These are phyloP conservation scores for Striga hermonthica DNA, from an alignment of 305 asterid genomes.

Conservation along the genomic window DNA sequence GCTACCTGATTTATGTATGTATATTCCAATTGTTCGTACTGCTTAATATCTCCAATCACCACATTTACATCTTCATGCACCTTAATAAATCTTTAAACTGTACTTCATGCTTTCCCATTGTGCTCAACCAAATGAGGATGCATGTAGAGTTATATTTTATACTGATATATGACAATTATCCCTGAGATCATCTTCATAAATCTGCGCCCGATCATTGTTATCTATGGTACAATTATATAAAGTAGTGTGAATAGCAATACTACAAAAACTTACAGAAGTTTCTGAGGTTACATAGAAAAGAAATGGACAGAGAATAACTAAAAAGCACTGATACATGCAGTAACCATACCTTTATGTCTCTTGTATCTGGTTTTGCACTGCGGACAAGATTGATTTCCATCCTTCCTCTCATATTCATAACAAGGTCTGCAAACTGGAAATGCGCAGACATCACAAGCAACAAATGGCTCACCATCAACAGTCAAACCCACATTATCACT, in stretches of 20 bases:
- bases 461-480: constrained; percentile 73
- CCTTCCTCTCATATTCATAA: constrained; percentile 98
- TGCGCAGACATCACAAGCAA: constrained; percentile 90
- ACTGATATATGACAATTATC: constrained; percentile 11
- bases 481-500: constrained; percentile 82
- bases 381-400: constrained; percentile 92
- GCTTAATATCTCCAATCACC: too few species aligned
- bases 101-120: constrained; percentile 11
- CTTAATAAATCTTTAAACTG: too few species aligned
- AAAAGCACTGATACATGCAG: constrained; percentile 1
- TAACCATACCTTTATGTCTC: constrained; percentile 73
- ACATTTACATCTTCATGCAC: too few species aligned
- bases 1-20: too few species aligned
- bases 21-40: too few species aligned
- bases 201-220: constrained; percentile 12
- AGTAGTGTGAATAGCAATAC: too few species aligned
- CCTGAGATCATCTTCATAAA: constrained; percentile 1
- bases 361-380: constrained; percentile 98
- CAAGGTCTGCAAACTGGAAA: constrained; percentile 98
- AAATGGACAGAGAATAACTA: constrained; percentile 9
- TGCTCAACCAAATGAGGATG: constrained; percentile 1
- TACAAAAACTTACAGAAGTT: not conserved
- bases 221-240: not conserved
- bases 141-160: not conserved
- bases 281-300: constrained; percentile 4